Base-by-base conservation (phyloP, 2,329 filamentous ascomycete species). In the Colletotrichum viniferum region DNA sequence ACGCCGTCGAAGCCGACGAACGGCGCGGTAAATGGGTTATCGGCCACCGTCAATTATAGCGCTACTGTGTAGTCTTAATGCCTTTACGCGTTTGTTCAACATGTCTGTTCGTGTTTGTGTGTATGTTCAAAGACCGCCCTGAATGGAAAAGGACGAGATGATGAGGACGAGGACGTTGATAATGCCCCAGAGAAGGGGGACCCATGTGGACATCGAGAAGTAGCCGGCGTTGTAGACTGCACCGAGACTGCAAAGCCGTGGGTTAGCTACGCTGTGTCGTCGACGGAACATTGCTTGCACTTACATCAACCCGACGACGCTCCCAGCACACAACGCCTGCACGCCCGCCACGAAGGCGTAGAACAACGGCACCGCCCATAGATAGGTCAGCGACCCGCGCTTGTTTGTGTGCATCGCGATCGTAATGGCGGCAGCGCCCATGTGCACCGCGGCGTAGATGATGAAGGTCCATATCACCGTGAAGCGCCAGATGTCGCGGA, bases 121-220 rank as follows among this genome's bases (percentile, higher is more conserved):
- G 64, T 18, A 13, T 56, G 55, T 26, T 92, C 84, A 98, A 76
- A 98, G 88, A 52, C 95, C 96, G 64, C 96, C 95, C 82, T 97
- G 95, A 67, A 98, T 96, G n/a, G 95, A 95, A 83, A 98, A 98
- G 5, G 95, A 97, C 7, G 95, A 97, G 77, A 98, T 88, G 65
- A 98, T 92, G 61, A 98, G 87, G 34, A 97, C 90, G 62, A 98
- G 84, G 12, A 96, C 92, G 82, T 95, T 98, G 83, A 96, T 94
- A 81, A 95, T 90, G 1, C 92, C 95, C 96, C 96, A 98, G 26
- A 96, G 90, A 81, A 97, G 94, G 0, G 96, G 96, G 67, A 98
- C 94, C 96, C 96, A 98, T 0, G 96, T 98, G 61, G 95, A 96
- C 95, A 98, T 97, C 80, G 92, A 89, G 82, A 96, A 98, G 84